phyloP scores from a whole-genome alignment of 768 basidiomycete species.

The Asterophora lycoperdoides region DNA sequence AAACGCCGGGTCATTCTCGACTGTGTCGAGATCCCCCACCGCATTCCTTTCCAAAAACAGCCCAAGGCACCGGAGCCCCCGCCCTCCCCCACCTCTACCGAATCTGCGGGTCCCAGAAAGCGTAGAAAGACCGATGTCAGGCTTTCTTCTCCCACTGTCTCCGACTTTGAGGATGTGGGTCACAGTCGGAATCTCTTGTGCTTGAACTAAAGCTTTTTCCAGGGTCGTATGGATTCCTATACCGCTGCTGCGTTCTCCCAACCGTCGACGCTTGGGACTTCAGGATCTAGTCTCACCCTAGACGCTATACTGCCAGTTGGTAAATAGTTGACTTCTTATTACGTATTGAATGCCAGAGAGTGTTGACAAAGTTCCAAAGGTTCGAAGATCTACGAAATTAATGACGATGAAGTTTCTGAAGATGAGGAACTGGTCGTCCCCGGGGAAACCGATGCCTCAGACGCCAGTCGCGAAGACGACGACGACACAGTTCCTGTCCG shows the following conservation, averaged over 20 bases:
- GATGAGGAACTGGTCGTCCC: slow-evolving; percentile 37
- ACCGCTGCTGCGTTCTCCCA: background rate
- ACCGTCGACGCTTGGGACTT: background rate
- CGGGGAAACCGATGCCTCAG: slow-evolving; percentile 34
- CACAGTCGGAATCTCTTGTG: too few species aligned
- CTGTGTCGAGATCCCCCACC: slow-evolving; percentile 13
- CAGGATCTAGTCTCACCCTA: slow-evolving; percentile 14
- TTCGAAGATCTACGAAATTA: slow-evolving; percentile 10
- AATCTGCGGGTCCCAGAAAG: background rate
- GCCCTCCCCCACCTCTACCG: background rate
- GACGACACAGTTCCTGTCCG: slow-evolving; percentile 51
- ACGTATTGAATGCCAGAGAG: background rate
- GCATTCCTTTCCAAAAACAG: slow-evolving; percentile 6
- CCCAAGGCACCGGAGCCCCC: background rate
- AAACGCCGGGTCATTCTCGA: slow-evolving; percentile 11
- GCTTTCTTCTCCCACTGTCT: slow-evolving; percentile 15
- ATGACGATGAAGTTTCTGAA: slow-evolving; percentile 34
- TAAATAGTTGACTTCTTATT: background rate
- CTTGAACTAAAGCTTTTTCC: too few species aligned
- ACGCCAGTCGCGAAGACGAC: slow-evolving; percentile 15
- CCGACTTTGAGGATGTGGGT: slow-evolving; percentile 8
- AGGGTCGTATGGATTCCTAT: background rate
- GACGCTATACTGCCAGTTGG: background rate
- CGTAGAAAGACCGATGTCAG: slow-evolving; percentile 10
- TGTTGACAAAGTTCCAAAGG: background rate